Evolutionary conservation across 176 grass and related monocot species (phyloP).

Genomic region (Chrysopogon serrulatus): DNA sequence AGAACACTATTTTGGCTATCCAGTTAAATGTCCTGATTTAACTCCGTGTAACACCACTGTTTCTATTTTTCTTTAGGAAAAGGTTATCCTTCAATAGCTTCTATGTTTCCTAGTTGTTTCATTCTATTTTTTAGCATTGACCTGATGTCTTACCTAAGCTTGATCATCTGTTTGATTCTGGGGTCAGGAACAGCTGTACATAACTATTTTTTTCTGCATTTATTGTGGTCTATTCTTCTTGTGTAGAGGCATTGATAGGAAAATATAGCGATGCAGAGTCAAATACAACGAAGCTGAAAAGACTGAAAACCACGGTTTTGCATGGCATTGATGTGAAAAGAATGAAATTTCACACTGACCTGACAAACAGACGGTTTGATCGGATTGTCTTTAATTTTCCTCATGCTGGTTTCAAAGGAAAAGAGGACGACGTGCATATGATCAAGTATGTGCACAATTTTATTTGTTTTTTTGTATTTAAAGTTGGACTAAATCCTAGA

Average conservation of each 20-base stretch:
- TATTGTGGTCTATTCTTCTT: not conserved
- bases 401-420: conserved; percentile 65
- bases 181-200: not conserved
- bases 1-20: not conserved
- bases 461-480: not conserved
- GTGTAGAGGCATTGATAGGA: not conserved
- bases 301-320: conserved; percentile 23
- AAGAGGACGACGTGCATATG: conserved; percentile 16
- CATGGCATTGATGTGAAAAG: conserved; percentile 33
- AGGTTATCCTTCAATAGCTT: not conserved
- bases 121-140: not conserved
- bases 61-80: not conserved
- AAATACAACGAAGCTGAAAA: conserved; percentile 36
- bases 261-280: conserved; percentile 51
- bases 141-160: not conserved
- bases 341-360: conserved; percentile 42
- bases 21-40: not conserved
- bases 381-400: conserved; percentile 70
- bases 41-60: not conserved
- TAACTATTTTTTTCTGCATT: not conserved
- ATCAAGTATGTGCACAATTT: conserved; percentile 49
- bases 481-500: not conserved
- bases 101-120: not conserved
- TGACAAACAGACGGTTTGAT: conserved; percentile 49
- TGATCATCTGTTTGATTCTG: not conserved